Evolutionary conservation across 139 green algal genomes (phyloP), one percentile per base, ranked within the genome.

Genomic region (Chlorella sorokiniana): DNA sequence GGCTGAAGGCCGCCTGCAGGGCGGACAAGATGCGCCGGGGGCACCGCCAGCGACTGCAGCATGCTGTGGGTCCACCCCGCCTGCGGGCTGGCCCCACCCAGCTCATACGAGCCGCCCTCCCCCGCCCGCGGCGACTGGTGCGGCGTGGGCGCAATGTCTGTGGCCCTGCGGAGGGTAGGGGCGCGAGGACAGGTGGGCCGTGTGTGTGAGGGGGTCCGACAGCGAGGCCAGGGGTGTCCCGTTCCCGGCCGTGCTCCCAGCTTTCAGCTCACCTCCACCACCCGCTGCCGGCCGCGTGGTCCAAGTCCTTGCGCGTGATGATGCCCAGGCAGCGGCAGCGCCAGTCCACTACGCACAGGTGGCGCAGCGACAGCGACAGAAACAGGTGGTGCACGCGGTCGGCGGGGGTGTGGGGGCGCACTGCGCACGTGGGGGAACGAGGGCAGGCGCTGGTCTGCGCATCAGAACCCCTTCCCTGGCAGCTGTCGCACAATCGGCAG

Each of bases 241-340:
- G n/a, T n/a, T n/a, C n/a, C n/a, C n/a, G n/a, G 8, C 48, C 48
- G 11, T 16, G 11, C 48, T 16, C 48, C 48, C 52, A 7, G 35
- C 33, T n/a, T 4, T 5, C 33, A 22, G 1, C 75, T 40, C 68
- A 76, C 76, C 76, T 65, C 88, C 88, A 92, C 31, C 56, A 76
- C 7, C 88, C 88, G 54, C 62, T 37, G 11, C 87, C 88, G 0
- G 89, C 85, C 9, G 90, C 91, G 45, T 88, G 82, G 83, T 94
- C 91, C 52, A 99, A 86, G 81, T 99, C 96, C 88, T 98, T 97
- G 61, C 96, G 89, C 16, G 96, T 99, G 87, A 98, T 96, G 75
- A 99, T 95, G 79, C 96, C 96, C 56, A 93, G 68, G 56, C 97
- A 89, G 63, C 84, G 79, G 77, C 93, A 91, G 29, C 86, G 82